Base-by-base conservation (phyloP, 345 rosid genomes). In the Pistacia vera region DNA sequence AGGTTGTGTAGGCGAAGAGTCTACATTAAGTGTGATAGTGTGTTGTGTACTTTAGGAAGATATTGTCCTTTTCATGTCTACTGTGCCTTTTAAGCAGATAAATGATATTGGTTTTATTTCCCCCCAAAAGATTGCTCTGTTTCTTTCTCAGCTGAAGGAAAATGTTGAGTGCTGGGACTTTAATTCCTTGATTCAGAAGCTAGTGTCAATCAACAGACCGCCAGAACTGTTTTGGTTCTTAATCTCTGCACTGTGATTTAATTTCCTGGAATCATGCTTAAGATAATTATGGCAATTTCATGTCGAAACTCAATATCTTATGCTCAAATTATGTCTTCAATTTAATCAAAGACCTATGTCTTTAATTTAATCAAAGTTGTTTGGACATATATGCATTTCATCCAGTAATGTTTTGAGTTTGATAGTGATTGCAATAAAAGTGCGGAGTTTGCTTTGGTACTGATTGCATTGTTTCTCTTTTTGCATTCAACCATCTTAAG, bases 401-500 rank as follows among this genome's bases (percentile, higher is more conserved):
- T 30, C 30, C 13, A 11, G 44, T 10, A 11, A 30, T 35, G 16
- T 25, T 38, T 11, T 10, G 33, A 20, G 13, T 30, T 49, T 28
- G 35, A 62, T 3, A 13, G n/a, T n/a, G 17, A 13, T 30, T 48
- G 30, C 67, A 72, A 48, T 61, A 38, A 20, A 49, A 35, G 13
- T 10, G 3, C 17, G 9, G 36, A 11, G 35, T 36, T 54, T 33
- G 49, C 48, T 36, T 33, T 49, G 16, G 49, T 61, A 33, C 11
- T 14, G 17, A 20, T 46, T 62, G 13, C 36, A 62, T 36, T 51
- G 49, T 51, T 63, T 63, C 18, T 63, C 16, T n/a, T 28, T 63
- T 35, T 73, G 33, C 64, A 52, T 17, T 56, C 67, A 8, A 75
- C 64, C 18, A 64, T 75, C 62, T 69, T 51, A 63, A 83, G 85